Conservation (phyloP, 352 stramenopile genomes). For the Pythium volutum region DNA sequence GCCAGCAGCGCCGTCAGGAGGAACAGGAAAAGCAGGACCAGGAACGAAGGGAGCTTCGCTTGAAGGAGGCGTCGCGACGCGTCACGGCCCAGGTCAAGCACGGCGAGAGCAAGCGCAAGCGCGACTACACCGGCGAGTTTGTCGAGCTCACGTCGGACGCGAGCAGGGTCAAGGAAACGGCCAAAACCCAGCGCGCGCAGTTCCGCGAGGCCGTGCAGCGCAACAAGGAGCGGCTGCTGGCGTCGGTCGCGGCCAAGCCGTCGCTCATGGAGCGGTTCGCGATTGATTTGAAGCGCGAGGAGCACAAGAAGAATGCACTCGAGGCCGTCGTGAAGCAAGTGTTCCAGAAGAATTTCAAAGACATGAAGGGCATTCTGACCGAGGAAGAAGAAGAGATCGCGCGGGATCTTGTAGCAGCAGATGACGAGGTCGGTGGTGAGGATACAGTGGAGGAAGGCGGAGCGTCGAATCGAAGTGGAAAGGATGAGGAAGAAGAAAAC, state of each 20-base stretch:
- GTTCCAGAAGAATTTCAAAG: constrained; percentile 54
- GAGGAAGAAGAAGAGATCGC: constrained; percentile 68
- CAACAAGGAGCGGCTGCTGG: constrained; percentile 59
- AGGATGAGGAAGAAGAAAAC: not conserved
- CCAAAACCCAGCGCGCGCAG: constrained; percentile 51
- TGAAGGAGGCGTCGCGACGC: constrained; percentile 46
- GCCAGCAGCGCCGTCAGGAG: constrained; percentile 37
- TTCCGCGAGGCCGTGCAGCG: constrained; percentile 60
- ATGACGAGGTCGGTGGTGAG: constrained; percentile 16
- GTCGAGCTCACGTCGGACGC: constrained; percentile 45
- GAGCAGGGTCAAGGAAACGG: constrained; percentile 44
- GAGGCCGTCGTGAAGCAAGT: constrained; percentile 72
- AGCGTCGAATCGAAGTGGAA: not conserved
- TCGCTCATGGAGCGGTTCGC: constrained; percentile 78
- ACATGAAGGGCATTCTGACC: constrained; percentile 62
- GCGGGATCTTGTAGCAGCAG: constrained; percentile 41
- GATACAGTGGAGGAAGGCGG: not conserved
- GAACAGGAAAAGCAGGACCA: constrained; percentile 28
- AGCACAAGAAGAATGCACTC: constrained; percentile 63
- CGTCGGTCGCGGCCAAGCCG: constrained; percentile 41
- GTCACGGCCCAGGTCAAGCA: constrained; percentile 55
- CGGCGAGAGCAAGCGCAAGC: constrained; percentile 43
- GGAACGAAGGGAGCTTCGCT: constrained; percentile 30
- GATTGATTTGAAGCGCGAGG: constrained; percentile 63
- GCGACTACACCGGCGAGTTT: constrained; percentile 44